These are phyloP conservation scores for Alternaria postmessia DNA, from an alignment of 2,329 filamentous ascomycete genomes.

Conservation along the genomic window DNA sequence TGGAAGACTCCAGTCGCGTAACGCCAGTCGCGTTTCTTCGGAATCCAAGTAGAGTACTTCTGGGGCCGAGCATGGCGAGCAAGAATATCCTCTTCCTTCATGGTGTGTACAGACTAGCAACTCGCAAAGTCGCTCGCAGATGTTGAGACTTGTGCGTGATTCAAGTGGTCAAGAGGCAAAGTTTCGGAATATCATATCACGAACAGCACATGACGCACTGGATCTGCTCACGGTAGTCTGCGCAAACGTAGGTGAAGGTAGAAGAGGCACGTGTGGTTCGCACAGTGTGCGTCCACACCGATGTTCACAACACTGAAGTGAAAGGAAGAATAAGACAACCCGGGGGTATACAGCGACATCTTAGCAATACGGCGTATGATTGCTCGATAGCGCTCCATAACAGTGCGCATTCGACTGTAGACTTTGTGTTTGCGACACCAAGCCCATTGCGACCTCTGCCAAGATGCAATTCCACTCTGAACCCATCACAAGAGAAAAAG, in stretches of 20 bases:
- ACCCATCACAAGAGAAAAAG: neutral
- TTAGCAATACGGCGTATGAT: neutral
- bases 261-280: neutral
- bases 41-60: constrained; percentile 20
- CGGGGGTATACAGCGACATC: neutral
- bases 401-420: neutral
- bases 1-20: constrained; percentile 21
- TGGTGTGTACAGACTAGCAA: neutral
- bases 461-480: neutral
- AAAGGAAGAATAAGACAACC: neutral
- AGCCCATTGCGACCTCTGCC: neutral
- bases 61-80: constrained; percentile 25
- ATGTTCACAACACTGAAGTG: neutral
- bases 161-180: neutral
- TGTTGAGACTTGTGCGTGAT: neutral
- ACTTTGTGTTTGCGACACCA: neutral
- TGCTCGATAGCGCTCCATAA: neutral
- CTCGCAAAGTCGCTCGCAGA: neutral
- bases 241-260: neutral
- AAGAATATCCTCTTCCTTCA: constrained; percentile 23
- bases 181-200: neutral
- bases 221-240: neutral
- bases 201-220: neutral
- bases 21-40: constrained; percentile 28
- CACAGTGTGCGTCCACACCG: neutral